Percentiles rank a stretch among this genome's conserved stretches.
Evolutionary conservation across 2,329 filamentous ascomycete genomes (phyloP).

Genomic region (Ceratocystis variospora): DNA sequence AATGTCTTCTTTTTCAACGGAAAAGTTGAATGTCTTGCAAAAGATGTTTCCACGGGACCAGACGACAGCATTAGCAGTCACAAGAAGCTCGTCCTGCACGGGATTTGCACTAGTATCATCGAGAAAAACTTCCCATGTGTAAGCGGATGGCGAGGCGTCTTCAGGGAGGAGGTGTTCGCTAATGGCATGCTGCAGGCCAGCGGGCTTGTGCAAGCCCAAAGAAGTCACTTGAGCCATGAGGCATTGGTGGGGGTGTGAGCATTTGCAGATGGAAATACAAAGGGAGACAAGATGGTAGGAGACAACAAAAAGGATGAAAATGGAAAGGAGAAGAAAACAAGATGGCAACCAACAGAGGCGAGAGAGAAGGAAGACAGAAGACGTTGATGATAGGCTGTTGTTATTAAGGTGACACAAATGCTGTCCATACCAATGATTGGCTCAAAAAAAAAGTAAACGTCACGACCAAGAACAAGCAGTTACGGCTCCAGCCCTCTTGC

Average conservation of each 20-base stretch:
- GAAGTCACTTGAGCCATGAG: constrained; percentile 82
- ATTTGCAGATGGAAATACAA: no score
- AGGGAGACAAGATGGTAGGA: neutral
- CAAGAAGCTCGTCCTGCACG: constrained; percentile 60
- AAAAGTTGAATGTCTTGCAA: constrained; percentile 73
- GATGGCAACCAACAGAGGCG: neutral
- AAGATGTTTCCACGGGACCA: constrained; percentile 83
- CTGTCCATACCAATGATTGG: no score
- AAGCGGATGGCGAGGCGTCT: constrained; percentile 51
- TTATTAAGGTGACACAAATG: no score
- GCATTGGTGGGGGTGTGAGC: neutral
- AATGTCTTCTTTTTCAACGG: constrained; percentile 73
- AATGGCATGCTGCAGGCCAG: constrained; percentile 69
- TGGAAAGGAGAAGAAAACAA: neutral
- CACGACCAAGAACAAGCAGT: neutral
- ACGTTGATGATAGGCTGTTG: no score
- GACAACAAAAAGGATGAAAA: neutral
- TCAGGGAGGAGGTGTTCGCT: constrained; percentile 61
- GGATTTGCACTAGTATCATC: constrained; percentile 19
- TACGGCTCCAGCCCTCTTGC: neutral
- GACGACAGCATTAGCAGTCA: constrained; percentile 61
- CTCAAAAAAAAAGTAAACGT: no score
- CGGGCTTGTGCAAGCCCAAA: constrained; percentile 78
- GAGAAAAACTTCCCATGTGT: constrained; percentile 56
- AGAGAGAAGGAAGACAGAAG: neutral